Conservation (phyloP, 2,329 filamentous ascomycete genomes). For the Ramichloridium luteum region DNA sequence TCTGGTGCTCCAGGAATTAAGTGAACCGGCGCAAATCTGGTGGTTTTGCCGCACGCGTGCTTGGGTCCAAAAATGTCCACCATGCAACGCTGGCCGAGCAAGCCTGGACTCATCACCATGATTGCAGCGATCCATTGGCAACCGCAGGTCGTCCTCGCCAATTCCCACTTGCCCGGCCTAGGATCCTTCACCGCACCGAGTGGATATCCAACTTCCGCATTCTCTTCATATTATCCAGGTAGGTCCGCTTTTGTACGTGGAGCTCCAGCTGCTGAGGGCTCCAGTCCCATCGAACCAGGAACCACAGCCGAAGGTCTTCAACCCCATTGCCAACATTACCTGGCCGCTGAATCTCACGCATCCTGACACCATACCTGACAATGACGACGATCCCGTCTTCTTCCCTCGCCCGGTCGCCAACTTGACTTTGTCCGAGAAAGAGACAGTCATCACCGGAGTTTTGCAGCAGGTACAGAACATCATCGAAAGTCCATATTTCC, state of each 20-base stretch:
- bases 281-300: slow-evolving; percentile 35
- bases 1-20: slow-evolving; percentile 3
- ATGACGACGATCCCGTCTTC: slow-evolving; percentile 38
- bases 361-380: slow-evolving; percentile 39
- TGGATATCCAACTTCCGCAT: slow-evolving; percentile 40
- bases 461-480: slow-evolving; percentile 36
- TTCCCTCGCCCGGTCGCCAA: slow-evolving; percentile 38
- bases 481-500: slow-evolving; percentile 20
- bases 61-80: too few relatives aligned
- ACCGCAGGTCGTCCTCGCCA: slow-evolving; percentile 9
- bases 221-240: slow-evolving; percentile 36
- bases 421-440: slow-evolving; percentile 29
- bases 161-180: slow-evolving; percentile 7
- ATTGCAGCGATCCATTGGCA: too few relatives aligned
- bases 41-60: slow-evolving; percentile 3
- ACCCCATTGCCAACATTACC: slow-evolving; percentile 43
- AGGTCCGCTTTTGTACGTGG: not conserved
- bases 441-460: slow-evolving; percentile 33
- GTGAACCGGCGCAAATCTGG: not conserved
- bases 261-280: too few relatives aligned
- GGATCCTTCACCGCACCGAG: slow-evolving; percentile 31
- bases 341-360: slow-evolving; percentile 43
- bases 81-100: too few relatives aligned
- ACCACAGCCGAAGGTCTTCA: slow-evolving; percentile 40
- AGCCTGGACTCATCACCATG: slow-evolving; percentile 4